These are phyloP conservation scores for Xylariales sp. DNA, from an alignment of 2,329 filamentous ascomycete species.

Conservation along the genomic window DNA sequence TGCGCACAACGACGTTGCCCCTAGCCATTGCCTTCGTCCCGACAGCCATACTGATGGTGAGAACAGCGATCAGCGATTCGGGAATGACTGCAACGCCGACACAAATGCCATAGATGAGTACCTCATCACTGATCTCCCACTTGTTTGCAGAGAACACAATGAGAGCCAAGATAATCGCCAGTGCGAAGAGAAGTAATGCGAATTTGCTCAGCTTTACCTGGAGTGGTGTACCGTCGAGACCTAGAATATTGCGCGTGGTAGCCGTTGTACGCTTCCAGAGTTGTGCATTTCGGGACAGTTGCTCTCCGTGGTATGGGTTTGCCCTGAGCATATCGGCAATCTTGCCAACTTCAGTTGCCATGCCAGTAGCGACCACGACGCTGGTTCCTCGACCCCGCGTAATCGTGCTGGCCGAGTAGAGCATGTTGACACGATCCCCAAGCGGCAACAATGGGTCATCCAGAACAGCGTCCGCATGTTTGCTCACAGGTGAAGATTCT, in stretches of 20 bases:
- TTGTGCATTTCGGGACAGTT: conserved; percentile 39
- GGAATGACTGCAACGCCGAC: conserved; percentile 49
- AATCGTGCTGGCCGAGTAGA: conserved; percentile 68
- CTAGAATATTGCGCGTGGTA: conserved; percentile 49
- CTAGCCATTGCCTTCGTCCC: conserved; percentile 52
- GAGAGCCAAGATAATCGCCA: conserved; percentile 58
- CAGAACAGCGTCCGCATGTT: conserved; percentile 55
- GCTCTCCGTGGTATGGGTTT: conserved; percentile 45
- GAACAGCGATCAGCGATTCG: conserved; percentile 55
- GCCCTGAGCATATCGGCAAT: conserved; percentile 68
- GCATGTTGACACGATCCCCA: conserved; percentile 65
- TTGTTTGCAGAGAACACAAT: conserved; percentile 58
- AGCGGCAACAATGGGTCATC: conserved; percentile 51
- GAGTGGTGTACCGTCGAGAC: conserved; percentile 72
- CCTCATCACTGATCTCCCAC: conserved; percentile 50
- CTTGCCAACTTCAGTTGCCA: conserved; percentile 70
- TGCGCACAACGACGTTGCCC: conserved; percentile 52
- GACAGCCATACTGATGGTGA: conserved; percentile 58
- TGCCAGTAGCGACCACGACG: conserved; percentile 65
- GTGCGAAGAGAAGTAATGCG: conserved; percentile 72
- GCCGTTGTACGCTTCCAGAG: conserved; percentile 39
- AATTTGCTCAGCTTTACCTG: conserved; percentile 84
- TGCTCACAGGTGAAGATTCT: conserved; percentile 65
- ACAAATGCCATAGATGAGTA: conserved; percentile 50
- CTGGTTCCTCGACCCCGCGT: conserved; percentile 65